phyloP scores from a whole-genome alignment of 176 grass and related monocot genomes.

The Pharus latifolius region DNA sequence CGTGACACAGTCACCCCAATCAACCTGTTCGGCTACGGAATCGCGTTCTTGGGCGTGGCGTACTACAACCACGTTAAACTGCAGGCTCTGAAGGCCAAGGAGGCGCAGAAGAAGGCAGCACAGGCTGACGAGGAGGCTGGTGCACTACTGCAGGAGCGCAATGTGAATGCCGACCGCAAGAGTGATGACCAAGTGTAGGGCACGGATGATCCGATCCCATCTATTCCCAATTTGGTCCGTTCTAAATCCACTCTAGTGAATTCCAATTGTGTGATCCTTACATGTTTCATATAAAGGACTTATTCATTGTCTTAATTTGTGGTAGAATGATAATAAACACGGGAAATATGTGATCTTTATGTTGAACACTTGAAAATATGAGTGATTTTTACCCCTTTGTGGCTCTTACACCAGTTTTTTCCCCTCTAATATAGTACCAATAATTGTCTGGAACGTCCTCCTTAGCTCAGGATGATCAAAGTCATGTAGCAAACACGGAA shows the following conservation, averaged over 20 bases:
- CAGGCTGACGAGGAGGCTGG: constrained; percentile 78
- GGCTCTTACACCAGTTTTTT: background rate
- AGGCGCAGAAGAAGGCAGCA: constrained; percentile 82
- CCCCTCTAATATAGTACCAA: background rate
- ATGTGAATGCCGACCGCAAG: constrained; percentile 46
- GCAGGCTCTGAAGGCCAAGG: constrained; percentile 91
- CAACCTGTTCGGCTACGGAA: constrained; percentile 84
- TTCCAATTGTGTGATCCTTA: constrained; percentile 17
- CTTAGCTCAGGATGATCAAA: background rate
- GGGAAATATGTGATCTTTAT: constrained; percentile 25
- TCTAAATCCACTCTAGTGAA: background rate
- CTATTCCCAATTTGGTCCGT: constrained; percentile 1
- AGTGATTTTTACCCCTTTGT: background rate
- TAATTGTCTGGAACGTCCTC: background rate
- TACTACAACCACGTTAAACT: constrained; percentile 97
- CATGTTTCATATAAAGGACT: constrained; percentile 23
- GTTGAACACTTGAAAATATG: constrained; percentile 13
- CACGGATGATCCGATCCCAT: constrained; percentile 6
- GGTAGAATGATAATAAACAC: constrained; percentile 35
- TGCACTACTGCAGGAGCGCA: constrained; percentile 56
- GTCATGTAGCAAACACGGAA: background rate
- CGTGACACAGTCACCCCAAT: constrained; percentile 74
- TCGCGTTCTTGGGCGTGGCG: constrained; percentile 80
- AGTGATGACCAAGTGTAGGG: constrained; percentile 44
- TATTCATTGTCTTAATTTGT: constrained; percentile 28